Conservation (phyloP, 495 filamentous ascomycete genomes). For the Neurospora sublineolata region DNA sequence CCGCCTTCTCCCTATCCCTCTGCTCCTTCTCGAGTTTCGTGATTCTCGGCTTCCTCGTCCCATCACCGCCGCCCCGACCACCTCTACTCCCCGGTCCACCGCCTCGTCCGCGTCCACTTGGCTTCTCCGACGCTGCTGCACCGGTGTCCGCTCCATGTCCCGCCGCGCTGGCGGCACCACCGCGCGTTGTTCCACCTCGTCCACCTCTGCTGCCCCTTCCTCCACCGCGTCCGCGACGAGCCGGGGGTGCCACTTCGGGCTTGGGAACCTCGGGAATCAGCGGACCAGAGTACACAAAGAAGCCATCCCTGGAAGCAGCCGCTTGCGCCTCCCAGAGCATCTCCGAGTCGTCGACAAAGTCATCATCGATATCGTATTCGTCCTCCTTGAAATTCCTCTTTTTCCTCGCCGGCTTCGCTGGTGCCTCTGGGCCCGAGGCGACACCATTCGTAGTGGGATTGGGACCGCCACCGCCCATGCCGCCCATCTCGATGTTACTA, state of each 20-base stretch:
- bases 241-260: constrained; percentile 57
- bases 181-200: constrained; percentile 11
- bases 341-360: constrained; percentile 95
- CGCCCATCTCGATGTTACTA: constrained; percentile 59
- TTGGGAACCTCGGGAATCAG: constrained; percentile 81
- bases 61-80: constrained; percentile 45
- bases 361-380: constrained; percentile 91
- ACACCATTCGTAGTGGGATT: background rate
- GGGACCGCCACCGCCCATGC: constrained; percentile 15
- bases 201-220: constrained; percentile 50
- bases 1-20: constrained; percentile 46
- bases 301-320: constrained; percentile 82
- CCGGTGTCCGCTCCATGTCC: constrained; percentile 13
- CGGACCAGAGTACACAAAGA: constrained; percentile 80
- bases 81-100: constrained; percentile 61
- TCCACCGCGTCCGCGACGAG: constrained; percentile 63
- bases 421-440: constrained; percentile 47
- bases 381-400: constrained; percentile 84
- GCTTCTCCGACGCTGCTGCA: constrained; percentile 31
- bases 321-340: constrained; percentile 93
- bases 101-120: constrained; percentile 38
- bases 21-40: constrained; percentile 74
- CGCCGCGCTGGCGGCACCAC: constrained; percentile 5
- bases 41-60: constrained; percentile 64
- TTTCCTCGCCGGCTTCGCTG: constrained; percentile 51